Conservation (phyloP, 2,329 filamentous ascomycete species). For the Uncinocarpus reesii region DNA sequence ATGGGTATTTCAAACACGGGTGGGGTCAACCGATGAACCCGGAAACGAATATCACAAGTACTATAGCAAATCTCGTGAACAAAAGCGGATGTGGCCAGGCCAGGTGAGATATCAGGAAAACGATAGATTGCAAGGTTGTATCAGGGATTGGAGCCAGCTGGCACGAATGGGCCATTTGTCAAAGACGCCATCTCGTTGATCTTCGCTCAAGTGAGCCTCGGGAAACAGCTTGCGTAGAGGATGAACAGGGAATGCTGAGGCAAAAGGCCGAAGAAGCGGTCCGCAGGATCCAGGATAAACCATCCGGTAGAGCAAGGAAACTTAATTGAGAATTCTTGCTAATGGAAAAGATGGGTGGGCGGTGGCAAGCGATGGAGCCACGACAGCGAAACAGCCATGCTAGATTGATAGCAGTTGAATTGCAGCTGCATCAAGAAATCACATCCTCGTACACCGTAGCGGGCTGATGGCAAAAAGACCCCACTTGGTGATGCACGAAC, state of each 20-base stretch:
- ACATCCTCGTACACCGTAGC: conserved; percentile 21
- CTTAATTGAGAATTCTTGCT: conserved; percentile 9
- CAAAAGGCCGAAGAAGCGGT: conserved; percentile 8
- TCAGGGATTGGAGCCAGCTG: conserved; percentile 30
- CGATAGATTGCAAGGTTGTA: conserved; percentile 22
- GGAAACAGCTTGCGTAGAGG: conserved; percentile 5
- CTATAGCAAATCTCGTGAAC: conserved; percentile 17
- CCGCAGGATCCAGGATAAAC: conserved; percentile 4
- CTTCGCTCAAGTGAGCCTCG: conserved; percentile 9
- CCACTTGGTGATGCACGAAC: conserved; percentile 12
- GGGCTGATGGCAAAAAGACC: conserved; percentile 20
- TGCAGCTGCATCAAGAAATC: conserved; percentile 8
- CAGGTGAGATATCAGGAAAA: conserved; percentile 17
- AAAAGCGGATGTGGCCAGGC: conserved; percentile 15
- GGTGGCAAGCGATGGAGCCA: conserved; percentile 25
- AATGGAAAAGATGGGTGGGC: conserved; percentile 22
- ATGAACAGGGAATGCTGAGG: conserved; percentile 14
- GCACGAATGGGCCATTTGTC: conserved; percentile 24
- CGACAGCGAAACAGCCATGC: conserved; percentile 24
- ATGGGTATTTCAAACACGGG: conserved; percentile 2
- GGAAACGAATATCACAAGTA: neutral
- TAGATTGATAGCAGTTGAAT: conserved; percentile 12
- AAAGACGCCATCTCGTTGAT: conserved; percentile 24
- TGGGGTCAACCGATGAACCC: neutral
- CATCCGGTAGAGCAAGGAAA: conserved; percentile 6